Evolutionary conservation across 2,329 filamentous ascomycete genomes (phyloP).

Genomic region (Fusarium sp.): DNA sequence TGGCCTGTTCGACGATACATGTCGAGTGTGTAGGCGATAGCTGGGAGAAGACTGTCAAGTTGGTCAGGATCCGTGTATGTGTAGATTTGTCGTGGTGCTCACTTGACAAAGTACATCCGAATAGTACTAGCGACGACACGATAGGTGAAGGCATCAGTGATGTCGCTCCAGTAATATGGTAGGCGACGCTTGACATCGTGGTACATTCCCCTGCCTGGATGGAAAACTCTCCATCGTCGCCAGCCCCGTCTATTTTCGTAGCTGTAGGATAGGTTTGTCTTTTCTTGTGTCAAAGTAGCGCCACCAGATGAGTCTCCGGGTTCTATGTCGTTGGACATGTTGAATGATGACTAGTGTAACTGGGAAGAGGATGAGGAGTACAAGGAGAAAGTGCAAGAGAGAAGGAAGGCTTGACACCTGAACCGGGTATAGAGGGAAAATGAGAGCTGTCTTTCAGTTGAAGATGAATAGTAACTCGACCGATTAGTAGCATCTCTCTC

Average conservation of each 20-base stretch:
- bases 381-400: background rate
- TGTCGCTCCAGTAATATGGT: conserved; percentile 3
- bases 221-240: background rate
- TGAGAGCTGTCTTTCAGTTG: fast-evolving
- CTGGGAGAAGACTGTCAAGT: background rate
- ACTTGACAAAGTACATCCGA: conserved; percentile 12
- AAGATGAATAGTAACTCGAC: fast-evolving
- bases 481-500: background rate
- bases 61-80: background rate
- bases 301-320: background rate
- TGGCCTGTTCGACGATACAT: conserved; percentile 3
- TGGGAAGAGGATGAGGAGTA: fast-evolving
- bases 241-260: conserved; percentile 1
- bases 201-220: conserved; percentile 6
- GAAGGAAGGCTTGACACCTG: too few species aligned
- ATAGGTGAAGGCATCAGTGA: conserved; percentile 3
- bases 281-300: background rate
- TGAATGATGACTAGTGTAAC: background rate
- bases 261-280: conserved; percentile 1
- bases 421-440: background rate
- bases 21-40: conserved; percentile 3
- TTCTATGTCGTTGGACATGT: background rate
- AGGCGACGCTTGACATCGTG: conserved; percentile 1
- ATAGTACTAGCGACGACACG: conserved; percentile 3
- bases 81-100: too few species aligned